Evolutionary conservation across 371 early-diverging fungal species (phyloP).

Genomic region (Zychaea mexicana): DNA sequence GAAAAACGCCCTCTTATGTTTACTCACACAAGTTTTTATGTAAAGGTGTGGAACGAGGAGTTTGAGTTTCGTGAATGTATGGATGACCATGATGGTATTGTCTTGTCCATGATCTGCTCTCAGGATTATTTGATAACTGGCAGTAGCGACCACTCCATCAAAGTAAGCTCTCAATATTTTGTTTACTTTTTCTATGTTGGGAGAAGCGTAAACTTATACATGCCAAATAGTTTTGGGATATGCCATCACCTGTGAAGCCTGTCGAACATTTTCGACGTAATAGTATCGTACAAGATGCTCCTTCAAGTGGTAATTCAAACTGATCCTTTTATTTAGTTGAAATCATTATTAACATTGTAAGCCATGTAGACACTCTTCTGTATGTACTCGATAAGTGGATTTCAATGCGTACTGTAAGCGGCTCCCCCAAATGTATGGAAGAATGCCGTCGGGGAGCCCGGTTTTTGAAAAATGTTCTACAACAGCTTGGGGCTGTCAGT

Average conservation of each 20-base stretch:
- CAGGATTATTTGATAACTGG: slow-evolving; percentile 65
- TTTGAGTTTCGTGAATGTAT: slow-evolving; percentile 68
- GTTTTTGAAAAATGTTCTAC: slow-evolving; percentile 69
- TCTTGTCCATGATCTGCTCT: slow-evolving; percentile 67
- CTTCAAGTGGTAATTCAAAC: slow-evolving; percentile 24
- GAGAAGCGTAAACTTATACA: not conserved
- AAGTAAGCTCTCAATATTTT: slow-evolving; percentile 39
- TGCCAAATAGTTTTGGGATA: slow-evolving; percentile 31
- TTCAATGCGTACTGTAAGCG: slow-evolving; percentile 70
- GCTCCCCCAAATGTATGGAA: slow-evolving; percentile 62
- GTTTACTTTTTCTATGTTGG: too few relatives aligned
- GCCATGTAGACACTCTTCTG: slow-evolving; percentile 52
- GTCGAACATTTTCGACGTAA: slow-evolving; percentile 34
- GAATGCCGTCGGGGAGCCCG: slow-evolving; percentile 80
- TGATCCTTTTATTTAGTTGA: too few relatives aligned
- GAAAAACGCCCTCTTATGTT: too few relatives aligned
- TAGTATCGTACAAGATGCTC: slow-evolving; percentile 25
- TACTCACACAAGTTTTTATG: too few relatives aligned
- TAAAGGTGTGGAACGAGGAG: slow-evolving; percentile 68
- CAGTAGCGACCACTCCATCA: slow-evolving; percentile 71
- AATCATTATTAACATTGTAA: too few relatives aligned
- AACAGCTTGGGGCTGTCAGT: slow-evolving; percentile 76
- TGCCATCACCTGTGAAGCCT: slow-evolving; percentile 19
- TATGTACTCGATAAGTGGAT: slow-evolving; percentile 76
- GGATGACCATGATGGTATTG: slow-evolving; percentile 63